Conservation (phyloP, 2,329 filamentous ascomycete species). For the Botrytis cinerea region DNA sequence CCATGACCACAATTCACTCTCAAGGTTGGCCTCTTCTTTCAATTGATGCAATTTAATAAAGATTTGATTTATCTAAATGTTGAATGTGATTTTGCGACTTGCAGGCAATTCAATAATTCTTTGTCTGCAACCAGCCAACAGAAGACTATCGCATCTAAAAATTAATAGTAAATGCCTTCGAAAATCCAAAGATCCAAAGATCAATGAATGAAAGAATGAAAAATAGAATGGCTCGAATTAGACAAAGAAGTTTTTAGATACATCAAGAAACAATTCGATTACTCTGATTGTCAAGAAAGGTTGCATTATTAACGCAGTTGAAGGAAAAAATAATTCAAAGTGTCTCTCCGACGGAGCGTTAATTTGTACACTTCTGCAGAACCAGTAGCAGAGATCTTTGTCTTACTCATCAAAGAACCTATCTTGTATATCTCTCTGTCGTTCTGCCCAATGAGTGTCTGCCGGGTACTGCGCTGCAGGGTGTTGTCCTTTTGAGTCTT, state of each 20-base stretch:
- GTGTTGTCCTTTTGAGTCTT: not conserved
- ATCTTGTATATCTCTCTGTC: not conserved
- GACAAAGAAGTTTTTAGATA: not conserved
- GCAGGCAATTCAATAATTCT: not conserved
- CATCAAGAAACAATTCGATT: not conserved
- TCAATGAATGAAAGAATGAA: not conserved
- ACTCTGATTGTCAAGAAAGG: not conserved
- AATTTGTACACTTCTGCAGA: too few species aligned
- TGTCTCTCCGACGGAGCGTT: too few species aligned
- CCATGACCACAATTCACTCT: not conserved
- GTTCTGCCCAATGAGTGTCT: not conserved
- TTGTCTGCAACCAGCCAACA: not conserved
- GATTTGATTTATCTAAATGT: not conserved
- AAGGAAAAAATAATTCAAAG: too few species aligned
- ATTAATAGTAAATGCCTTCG: too few species aligned
- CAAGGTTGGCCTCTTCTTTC: not conserved
- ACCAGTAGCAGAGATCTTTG: not conserved
- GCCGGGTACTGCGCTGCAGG: not conserved
- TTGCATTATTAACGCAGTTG: too few species aligned
- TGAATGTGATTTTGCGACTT: not conserved
- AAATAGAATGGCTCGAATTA: not conserved
- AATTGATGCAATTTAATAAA: too few species aligned
- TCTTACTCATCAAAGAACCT: not conserved
- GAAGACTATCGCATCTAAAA: too few species aligned
- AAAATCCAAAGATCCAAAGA: not conserved